Base-by-base conservation (phyloP, 108 stramenopile species). In the Pseudonitzschia delicatissima region DNA sequence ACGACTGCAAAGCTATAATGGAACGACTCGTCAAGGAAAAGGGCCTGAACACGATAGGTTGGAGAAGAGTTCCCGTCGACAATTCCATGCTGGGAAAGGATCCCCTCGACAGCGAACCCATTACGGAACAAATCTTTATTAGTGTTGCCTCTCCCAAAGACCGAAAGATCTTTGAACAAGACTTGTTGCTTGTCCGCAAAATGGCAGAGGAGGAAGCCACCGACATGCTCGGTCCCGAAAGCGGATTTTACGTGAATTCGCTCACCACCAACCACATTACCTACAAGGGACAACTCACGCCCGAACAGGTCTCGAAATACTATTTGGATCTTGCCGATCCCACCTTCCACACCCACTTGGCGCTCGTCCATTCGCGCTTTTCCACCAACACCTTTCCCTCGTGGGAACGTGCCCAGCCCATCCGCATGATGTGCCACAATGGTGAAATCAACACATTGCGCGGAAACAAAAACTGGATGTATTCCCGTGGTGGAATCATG, bases 391-490 rank as follows among this genome's bases (percentile, higher is more conserved):
- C 96, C 26, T 96, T 97, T 64, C 96, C 96, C 3, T 89, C 87
- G 3, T 97, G 96, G 96, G 92, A 93, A 76, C 85, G 94, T 62
- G 96, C 96, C 29, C 96, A 97, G 72, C 96, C 96, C 62, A 91
- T 95, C 68, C 93, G 96, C 37, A 94, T 95, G 92, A 94, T 97
- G 92, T 95, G 94, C 66, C 96, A 97, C 87, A 97, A 97, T 82
- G 96, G 96, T 6, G 96, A 97, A 75, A 96, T 97, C 83, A 97
- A 97, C 70, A 97, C 96, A 12, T 83, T 97, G 18, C 82, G 93
- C 13, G 96, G 96, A 61, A 97, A 97, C 79, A 97, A 96, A 76
- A 97, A 97, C 68, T 97, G 97, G 97, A 97, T 98, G 96, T 92
- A 94, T 78, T 82, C 84, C 67, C 93, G 98, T 33, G 95, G 92